Conservation (phyloP, 1,139 yeast species). For the Lodderomyces margitis region DNA sequence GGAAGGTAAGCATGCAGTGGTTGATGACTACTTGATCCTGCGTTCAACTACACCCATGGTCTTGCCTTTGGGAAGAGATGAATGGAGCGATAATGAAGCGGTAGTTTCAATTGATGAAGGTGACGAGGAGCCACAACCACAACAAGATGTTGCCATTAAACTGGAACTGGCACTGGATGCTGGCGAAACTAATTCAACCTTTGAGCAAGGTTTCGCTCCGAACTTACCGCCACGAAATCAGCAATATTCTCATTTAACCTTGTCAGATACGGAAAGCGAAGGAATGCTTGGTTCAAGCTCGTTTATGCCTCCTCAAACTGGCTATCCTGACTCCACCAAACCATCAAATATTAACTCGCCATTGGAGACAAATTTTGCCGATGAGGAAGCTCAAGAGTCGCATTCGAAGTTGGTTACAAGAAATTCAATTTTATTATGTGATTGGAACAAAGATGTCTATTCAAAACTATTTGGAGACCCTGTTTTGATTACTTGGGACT, state of each 20-base stretch:
- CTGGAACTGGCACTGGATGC: neutral
- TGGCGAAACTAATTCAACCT: neutral
- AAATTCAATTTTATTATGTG: slow-evolving; percentile 62
- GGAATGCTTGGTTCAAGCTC: slow-evolving; percentile 31
- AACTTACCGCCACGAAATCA: slow-evolving; percentile 11
- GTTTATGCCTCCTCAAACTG: slow-evolving; percentile 21
- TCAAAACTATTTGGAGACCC: slow-evolving; percentile 50
- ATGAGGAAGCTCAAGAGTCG: neutral
- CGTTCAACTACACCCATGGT: slow-evolving; percentile 1
- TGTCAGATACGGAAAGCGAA: slow-evolving; percentile 20
- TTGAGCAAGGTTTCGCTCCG: slow-evolving; percentile 10
- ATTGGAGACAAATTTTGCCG: slow-evolving; percentile 13
- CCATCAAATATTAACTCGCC: slow-evolving; percentile 27
- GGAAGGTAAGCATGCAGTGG: slow-evolving; percentile 13
- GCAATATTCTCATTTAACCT: slow-evolving; percentile 8
- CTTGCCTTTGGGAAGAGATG: slow-evolving; percentile 1
- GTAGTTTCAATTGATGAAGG: slow-evolving; percentile 21
- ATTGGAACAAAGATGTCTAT: slow-evolving; percentile 57
- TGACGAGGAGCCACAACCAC: neutral
- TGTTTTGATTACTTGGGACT: slow-evolving; percentile 52
- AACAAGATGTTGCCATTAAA: slow-evolving; percentile 2
- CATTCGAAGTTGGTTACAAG: slow-evolving; percentile 20
- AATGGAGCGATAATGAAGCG: slow-evolving; percentile 17
- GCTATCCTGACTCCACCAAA: slow-evolving; percentile 20
- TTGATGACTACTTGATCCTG: slow-evolving; percentile 9